Evolutionary conservation across 371 early-diverging fungal species (phyloP).

Genomic region (Batrachochytrium dendrobatidis): DNA sequence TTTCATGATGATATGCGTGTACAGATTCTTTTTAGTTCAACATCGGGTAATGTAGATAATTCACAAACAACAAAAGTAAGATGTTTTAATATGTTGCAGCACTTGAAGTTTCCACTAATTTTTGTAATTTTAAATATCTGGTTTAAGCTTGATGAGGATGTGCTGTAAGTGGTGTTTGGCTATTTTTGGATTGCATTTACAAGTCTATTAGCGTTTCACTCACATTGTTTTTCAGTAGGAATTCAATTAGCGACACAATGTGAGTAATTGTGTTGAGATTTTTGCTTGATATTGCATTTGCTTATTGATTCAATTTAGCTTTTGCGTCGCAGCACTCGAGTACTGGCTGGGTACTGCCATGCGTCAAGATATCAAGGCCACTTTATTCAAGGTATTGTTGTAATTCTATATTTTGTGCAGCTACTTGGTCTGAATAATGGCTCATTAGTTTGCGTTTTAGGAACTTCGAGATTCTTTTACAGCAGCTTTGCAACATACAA

Average conservation of each 20-base stretch:
- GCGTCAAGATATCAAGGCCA: no score
- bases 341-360: not conserved
- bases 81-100: not conserved
- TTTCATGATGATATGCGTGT: not conserved
- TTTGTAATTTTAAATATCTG: not conserved
- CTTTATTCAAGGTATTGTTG: no score
- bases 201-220: not conserved
- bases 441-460: not conserved
- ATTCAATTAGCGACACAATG: not conserved
- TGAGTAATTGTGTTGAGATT: not conserved
- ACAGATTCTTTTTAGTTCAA: not conserved
- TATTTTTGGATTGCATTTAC: not conserved
- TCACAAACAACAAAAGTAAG: not conserved
- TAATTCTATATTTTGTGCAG: no score
- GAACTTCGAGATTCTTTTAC: not conserved
- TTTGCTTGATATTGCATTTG: not conserved
- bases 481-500: not conserved
- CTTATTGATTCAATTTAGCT: not conserved
- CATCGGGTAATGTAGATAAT: not conserved
- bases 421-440: no score
- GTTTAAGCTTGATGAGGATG: conserved; percentile 1
- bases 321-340: not conserved
- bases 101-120: not conserved
- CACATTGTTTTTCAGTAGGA: not conserved
- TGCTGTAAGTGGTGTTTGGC: not conserved